These are phyloP conservation scores for Pichia heedii DNA, from an alignment of 805 yeast species.

Conservation along the genomic window DNA sequence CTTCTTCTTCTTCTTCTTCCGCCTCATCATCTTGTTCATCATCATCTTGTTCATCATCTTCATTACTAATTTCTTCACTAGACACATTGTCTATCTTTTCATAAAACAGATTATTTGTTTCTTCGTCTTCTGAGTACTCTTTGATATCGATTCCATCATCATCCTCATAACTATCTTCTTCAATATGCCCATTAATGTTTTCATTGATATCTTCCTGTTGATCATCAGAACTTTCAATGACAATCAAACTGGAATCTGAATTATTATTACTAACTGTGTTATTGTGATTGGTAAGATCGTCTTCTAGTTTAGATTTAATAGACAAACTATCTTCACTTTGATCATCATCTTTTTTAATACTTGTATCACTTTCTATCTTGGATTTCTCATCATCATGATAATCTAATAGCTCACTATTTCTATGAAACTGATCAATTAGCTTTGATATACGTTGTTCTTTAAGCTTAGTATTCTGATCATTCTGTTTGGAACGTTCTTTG, in stretches of 20 bases:
- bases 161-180: neutral
- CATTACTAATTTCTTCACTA: constrained; percentile 1
- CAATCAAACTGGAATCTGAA: neutral
- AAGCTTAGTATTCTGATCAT: neutral
- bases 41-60: neutral
- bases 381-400: neutral
- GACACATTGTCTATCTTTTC: neutral
- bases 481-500: constrained; percentile 1
- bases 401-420: too few relatives aligned
- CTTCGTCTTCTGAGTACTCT: constrained; percentile 3
- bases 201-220: too few relatives aligned
- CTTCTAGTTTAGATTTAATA: too few relatives aligned
- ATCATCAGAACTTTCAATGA: neutral
- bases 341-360: too few relatives aligned
- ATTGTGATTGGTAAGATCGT: too few relatives aligned
- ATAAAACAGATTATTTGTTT: neutral
- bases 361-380: too few relatives aligned
- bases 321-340: too few relatives aligned
- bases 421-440: neutral
- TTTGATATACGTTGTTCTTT: constrained; percentile 4
- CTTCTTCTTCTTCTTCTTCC: neutral
- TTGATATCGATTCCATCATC: neutral
- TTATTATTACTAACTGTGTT: neutral
- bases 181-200: too few relatives aligned
- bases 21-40: neutral